Evolutionary conservation across 768 basidiomycete species (phyloP), one percentile per base, ranked within the genome.

Genomic region (Lentinus brumalis): DNA sequence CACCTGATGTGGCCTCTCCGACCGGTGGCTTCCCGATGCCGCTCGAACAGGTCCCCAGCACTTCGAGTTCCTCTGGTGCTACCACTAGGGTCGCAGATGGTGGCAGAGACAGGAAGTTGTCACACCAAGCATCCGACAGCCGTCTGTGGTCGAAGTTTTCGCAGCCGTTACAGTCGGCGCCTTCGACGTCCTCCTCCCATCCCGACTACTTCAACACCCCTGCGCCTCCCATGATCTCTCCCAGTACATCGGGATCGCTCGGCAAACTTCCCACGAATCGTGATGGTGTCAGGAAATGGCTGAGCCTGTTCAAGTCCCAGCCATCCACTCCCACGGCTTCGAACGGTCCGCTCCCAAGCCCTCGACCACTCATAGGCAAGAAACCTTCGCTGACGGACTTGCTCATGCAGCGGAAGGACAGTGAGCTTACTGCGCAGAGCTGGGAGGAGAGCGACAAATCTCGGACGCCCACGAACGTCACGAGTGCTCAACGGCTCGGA

Each of bases 251-350:
- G 74, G 73, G 73, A 29, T 71, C 66, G 16, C 75, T 68, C 70
- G 58, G 74, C 41, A 80, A 86, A 67, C 76, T 93, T 50, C 91
- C 91, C 1, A 90, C 84, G 72, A 91, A 84, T 18, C 79, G 89
- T 18, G 87, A 90, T 54, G 91, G 86, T 26, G 91, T 92, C 29
- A 88, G 86, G 72, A 90, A 88, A 67, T 93, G 91, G 91, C 72
- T 92, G 46, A 88, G 78, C 64, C 75, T 82, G 21, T 83, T 84
- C 59, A 74, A 81, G 7, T 76, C 82, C 2, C 78, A 77, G 38
- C 68, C 78, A 8, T 75, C 78, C 3, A 71, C 79, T 53, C 71
- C 77, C 29, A 69, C 72, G 53, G 74, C 77, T 5, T 75, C 78
- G 2, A 69, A 63, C 40, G 66, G 45, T 39, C 54, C 45, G 16